These are phyloP conservation scores for Ogataea allantospora DNA, from an alignment of 805 yeast genomes.

Conservation along the genomic window DNA sequence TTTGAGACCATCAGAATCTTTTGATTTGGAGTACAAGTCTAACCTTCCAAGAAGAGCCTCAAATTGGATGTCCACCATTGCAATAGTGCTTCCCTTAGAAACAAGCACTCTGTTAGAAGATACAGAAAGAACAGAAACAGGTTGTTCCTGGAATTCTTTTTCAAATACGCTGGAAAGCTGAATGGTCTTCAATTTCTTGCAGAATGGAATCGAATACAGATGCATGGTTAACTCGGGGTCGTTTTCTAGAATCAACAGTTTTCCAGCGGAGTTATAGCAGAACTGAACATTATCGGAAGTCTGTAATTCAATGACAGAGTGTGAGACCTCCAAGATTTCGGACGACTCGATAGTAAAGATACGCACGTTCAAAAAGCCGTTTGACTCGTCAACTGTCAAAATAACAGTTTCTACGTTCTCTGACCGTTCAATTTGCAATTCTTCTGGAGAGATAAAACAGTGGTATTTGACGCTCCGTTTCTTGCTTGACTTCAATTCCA, in stretches of 20 bases:
- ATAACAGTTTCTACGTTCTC: constrained; percentile 23
- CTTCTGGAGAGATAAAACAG: constrained; percentile 28
- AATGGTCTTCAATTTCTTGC: constrained; percentile 31
- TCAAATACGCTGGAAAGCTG: constrained; percentile 22
- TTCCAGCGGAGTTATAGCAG: constrained; percentile 32
- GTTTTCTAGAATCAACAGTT: constrained; percentile 27
- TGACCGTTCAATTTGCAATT: constrained; percentile 23
- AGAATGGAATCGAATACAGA: constrained; percentile 33
- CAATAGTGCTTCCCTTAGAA: constrained; percentile 39
- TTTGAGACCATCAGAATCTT: constrained; percentile 18
- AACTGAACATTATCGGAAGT: constrained; percentile 15
- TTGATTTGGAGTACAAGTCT: constrained; percentile 32
- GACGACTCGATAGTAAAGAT: constrained; percentile 27
- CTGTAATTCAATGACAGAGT: constrained; percentile 25
- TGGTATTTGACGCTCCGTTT: constrained; percentile 20
- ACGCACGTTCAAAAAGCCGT: constrained; percentile 24
- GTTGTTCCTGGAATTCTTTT: constrained; percentile 27
- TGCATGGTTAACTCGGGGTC: constrained; percentile 18
- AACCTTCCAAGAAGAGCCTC: constrained; percentile 36
- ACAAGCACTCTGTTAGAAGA: constrained; percentile 48
- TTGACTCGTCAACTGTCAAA: constrained; percentile 22
- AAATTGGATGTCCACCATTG: constrained; percentile 44
- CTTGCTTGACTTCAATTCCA: constrained; percentile 12
- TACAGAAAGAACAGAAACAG: constrained; percentile 39
- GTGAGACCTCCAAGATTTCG: constrained; percentile 30